Percentiles rank a stretch among this genome's conserved stretches.
Evolutionary conservation across 768 basidiomycete species (phyloP).

Genomic region (Gymnopilus dilepis): DNA sequence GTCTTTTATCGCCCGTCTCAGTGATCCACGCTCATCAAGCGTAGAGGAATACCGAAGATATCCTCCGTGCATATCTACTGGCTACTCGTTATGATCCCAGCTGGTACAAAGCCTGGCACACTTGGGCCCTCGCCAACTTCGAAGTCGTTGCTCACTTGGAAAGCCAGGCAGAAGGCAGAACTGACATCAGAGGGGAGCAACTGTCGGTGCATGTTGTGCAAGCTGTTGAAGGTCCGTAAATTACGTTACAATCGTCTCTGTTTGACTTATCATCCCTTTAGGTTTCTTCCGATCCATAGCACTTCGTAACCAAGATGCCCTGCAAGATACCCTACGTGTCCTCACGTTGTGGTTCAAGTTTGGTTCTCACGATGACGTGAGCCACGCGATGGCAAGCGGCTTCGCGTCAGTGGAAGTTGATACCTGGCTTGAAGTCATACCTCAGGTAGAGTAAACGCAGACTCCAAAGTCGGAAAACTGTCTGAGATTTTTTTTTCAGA

Average conservation of each 20-base stretch:
- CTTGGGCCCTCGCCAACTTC: slow-evolving; percentile 96
- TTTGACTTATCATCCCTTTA: slow-evolving; percentile 32
- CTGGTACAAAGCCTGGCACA: slow-evolving; percentile 99
- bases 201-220: slow-evolving; percentile 88
- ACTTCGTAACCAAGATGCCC: slow-evolving; percentile 84
- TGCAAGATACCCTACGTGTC: slow-evolving; percentile 93
- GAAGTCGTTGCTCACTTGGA: slow-evolving; percentile 89
- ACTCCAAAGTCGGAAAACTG: neutral
- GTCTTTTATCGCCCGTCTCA: slow-evolving; percentile 30
- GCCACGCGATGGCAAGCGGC: slow-evolving; percentile 84
- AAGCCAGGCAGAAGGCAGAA: slow-evolving; percentile 58
- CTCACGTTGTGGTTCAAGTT: slow-evolving; percentile 99
- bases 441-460: slow-evolving; percentile 76
- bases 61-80: slow-evolving; percentile 81
- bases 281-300: slow-evolving; percentile 97
- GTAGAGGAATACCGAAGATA: slow-evolving; percentile 80
- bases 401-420: slow-evolving; percentile 92
- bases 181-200: slow-evolving; percentile 63
- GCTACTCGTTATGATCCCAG: slow-evolving; percentile 90
- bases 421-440: slow-evolving; percentile 98
- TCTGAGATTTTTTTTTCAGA: slow-evolving; percentile 49
- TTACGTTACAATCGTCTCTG: neutral
- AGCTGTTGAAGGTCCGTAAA: slow-evolving; percentile 79
- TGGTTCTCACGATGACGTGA: slow-evolving; percentile 89
- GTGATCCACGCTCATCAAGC: neutral